These are phyloP conservation scores for Verticillium tricorpus DNA, from an alignment of 2,329 filamentous ascomycete genomes.

Conservation along the genomic window DNA sequence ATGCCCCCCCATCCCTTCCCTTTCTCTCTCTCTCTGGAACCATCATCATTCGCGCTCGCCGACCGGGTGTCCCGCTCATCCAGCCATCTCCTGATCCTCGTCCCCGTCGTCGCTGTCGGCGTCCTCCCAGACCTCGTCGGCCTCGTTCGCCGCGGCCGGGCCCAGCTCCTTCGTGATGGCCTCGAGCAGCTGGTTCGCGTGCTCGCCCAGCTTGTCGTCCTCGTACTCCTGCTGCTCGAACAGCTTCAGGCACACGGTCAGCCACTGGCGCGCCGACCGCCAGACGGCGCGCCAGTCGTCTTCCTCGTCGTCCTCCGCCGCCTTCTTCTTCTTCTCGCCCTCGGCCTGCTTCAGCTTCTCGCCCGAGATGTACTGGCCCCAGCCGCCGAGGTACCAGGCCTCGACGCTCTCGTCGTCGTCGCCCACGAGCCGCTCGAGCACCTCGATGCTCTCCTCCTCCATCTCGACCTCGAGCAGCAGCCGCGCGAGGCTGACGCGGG, in stretches of 20 bases:
- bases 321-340: constrained; percentile 19
- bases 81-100: constrained; percentile 50
- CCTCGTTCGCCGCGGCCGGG: constrained; percentile 49
- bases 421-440: constrained; percentile 75
- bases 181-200: constrained; percentile 66
- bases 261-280: constrained; percentile 75
- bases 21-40: no score
- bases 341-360: constrained; percentile 53
- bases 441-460: constrained; percentile 78
- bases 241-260: constrained; percentile 75
- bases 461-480: constrained; percentile 87
- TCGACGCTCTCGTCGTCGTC: constrained; percentile 96
- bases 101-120: constrained; percentile 43
- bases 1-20: no score
- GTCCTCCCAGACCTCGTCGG: constrained; percentile 51
- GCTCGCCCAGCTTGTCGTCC: constrained; percentile 71
- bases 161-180: constrained; percentile 62
- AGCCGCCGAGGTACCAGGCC: constrained; percentile 94
- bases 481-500: constrained; percentile 75
- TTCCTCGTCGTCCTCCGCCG: constrained; percentile 24
- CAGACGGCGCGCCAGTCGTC: constrained; percentile 58
- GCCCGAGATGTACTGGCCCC: constrained; percentile 79
- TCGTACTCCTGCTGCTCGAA: constrained; percentile 79
- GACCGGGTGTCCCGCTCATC: constrained; percentile 9
- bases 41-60: no score